Conservation (phyloP, 306 rosid species). For the Quercus glauca region DNA sequence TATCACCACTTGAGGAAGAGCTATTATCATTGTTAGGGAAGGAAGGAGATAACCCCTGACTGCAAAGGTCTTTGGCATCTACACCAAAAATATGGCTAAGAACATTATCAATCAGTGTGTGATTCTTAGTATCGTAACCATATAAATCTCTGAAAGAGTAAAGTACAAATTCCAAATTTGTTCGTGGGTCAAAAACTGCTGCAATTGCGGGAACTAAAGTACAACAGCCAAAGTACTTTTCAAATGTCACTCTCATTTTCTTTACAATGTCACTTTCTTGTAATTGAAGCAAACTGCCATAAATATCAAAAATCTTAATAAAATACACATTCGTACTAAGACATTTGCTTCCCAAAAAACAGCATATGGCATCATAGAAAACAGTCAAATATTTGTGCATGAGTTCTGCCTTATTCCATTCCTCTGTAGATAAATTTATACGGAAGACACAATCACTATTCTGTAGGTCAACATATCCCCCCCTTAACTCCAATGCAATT, state of each 20-base stretch:
- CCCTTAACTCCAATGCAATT: too few species aligned
- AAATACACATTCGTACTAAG: too few species aligned
- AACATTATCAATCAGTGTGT: too few species aligned
- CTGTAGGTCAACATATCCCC: accelerated
- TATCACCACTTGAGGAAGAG: accelerated
- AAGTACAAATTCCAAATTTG: not conserved
- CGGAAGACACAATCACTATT: accelerated
- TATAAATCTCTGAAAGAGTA: too few species aligned
- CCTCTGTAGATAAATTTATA: too few species aligned
- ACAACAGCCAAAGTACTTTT: accelerated
- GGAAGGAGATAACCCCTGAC: accelerated
- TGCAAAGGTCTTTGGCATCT: accelerated
- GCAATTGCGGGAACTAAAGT: too few species aligned
- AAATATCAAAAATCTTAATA: accelerated
- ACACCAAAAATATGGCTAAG: accelerated
- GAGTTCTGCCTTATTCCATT: too few species aligned
- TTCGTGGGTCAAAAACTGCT: not conserved
- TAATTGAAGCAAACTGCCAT: accelerated
- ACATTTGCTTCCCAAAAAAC: too few species aligned
- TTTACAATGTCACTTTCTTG: too few species aligned
- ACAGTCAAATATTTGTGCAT: too few species aligned
- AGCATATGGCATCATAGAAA: too few species aligned
- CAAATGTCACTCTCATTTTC: accelerated
- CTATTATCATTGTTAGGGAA: not conserved
- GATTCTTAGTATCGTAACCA: too few species aligned